Percentiles rank a stretch among this genome's conserved stretches.
Conservation (phyloP, 129 eudicot genomes). For the Deinandra increscens region DNA sequence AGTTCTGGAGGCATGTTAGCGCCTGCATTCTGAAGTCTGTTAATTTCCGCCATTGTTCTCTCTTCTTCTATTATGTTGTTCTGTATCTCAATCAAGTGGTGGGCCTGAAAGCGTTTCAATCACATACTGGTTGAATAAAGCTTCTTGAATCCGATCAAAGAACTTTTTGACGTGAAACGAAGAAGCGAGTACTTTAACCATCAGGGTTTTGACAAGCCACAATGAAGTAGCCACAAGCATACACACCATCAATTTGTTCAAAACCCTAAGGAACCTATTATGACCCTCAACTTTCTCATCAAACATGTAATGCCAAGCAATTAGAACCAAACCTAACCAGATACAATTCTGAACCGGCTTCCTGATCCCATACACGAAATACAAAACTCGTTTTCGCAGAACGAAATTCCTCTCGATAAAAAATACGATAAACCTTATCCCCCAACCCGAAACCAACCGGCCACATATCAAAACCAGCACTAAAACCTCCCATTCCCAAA, state of each 20-base stretch:
- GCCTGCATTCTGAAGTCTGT: slow-evolving; percentile 73
- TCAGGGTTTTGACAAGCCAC: slow-evolving; percentile 73
- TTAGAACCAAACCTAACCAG: slow-evolving; percentile 72
- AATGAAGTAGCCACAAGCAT: slow-evolving; percentile 57
- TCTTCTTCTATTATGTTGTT: slow-evolving; percentile 61
- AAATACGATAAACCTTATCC: slow-evolving; percentile 54
- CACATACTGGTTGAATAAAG: slow-evolving; percentile 76
- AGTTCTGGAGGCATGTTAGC: slow-evolving; percentile 68
- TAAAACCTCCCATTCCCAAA: slow-evolving; percentile 91
- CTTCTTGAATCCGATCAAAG: slow-evolving; percentile 85
- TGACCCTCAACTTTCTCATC: slow-evolving; percentile 52
- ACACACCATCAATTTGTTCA: slow-evolving; percentile 64
- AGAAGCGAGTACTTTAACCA: slow-evolving; percentile 87
- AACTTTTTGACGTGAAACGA: slow-evolving; percentile 85
- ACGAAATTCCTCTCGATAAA: slow-evolving; percentile 70
- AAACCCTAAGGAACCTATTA: slow-evolving; percentile 39
- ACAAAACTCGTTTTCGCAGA: slow-evolving; percentile 62
- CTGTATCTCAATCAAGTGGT: slow-evolving; percentile 49
- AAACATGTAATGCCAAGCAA: slow-evolving; percentile 78
- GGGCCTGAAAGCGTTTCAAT: slow-evolving; percentile 82
- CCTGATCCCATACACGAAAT: slow-evolving; percentile 73
- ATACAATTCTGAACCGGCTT: slow-evolving; percentile 71
- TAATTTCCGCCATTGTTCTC: slow-evolving; percentile 56
- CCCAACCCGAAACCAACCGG: slow-evolving; percentile 81
- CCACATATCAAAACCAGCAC: slow-evolving; percentile 81